A percentile compares a stretch with the other conserved stretches of the same genome.
Conservation (phyloP, 768 basidiomycete species). For the Suillus subluteus region DNA sequence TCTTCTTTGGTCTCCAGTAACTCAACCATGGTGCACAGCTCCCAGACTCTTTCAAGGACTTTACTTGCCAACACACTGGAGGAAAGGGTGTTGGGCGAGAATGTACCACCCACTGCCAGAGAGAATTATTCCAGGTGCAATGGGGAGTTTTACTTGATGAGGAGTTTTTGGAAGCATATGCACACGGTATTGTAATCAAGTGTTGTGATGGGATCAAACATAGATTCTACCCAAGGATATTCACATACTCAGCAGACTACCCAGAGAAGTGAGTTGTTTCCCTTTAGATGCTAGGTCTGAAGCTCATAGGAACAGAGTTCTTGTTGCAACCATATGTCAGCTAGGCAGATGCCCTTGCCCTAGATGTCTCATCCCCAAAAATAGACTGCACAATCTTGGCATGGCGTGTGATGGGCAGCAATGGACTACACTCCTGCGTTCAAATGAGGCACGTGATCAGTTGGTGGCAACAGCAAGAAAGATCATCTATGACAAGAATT, state of each 20-base stretch:
- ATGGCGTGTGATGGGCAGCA: slow-evolving; percentile 32
- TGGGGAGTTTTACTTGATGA: too few relatives aligned
- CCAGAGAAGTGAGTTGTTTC: slow-evolving; percentile 31
- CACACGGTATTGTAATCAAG: too few relatives aligned
- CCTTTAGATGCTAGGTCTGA: not conserved
- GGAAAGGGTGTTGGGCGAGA: slow-evolving; percentile 4
- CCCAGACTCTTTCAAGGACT: slow-evolving; percentile 16
- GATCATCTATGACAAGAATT: slow-evolving; percentile 21
- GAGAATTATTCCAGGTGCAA: slow-evolving; percentile 21
- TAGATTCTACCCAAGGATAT: too few relatives aligned
- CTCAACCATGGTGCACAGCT: slow-evolving; percentile 10
- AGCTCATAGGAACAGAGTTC: slow-evolving; percentile 15
- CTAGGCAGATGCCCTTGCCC: slow-evolving; percentile 33
- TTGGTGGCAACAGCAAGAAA: slow-evolving; percentile 14
- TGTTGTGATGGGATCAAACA: too few relatives aligned
- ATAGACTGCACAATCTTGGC: slow-evolving; percentile 16
- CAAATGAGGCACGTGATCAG: not conserved
- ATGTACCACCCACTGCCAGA: slow-evolving; percentile 18
- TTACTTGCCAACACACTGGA: not conserved
- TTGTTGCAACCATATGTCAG: slow-evolving; percentile 27
- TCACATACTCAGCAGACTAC: too few relatives aligned
- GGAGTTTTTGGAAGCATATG: too few relatives aligned
- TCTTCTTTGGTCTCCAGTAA: not conserved
- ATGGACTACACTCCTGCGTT: not conserved
- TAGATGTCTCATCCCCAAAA: slow-evolving; percentile 24